Conservation (phyloP, 805 yeast genomes). For the Helenozyma rhizophorensis region DNA sequence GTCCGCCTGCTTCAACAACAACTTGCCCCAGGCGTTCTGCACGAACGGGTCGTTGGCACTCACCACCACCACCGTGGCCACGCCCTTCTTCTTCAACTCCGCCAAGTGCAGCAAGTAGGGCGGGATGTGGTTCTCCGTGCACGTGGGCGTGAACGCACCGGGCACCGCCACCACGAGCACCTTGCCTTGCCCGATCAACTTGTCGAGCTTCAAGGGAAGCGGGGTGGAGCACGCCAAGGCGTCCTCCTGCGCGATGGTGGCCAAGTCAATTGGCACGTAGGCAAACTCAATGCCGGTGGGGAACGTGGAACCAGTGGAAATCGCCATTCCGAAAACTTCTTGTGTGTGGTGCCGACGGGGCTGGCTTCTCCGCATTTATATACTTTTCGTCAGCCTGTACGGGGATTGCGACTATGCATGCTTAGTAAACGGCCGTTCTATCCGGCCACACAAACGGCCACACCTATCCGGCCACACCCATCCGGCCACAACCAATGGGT, state of each 20-base stretch:
- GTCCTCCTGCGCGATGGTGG: conserved; percentile 18
- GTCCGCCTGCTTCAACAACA: conserved; percentile 26
- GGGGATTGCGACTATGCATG: too few relatives aligned
- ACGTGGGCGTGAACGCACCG: conserved; percentile 43
- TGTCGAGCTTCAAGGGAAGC: conserved; percentile 29
- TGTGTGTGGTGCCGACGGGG: not conserved
- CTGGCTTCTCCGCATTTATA: conserved; percentile 1
- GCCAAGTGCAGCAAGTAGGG: conserved; percentile 29
- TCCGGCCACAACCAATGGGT: too few relatives aligned
- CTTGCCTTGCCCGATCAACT: conserved; percentile 23
- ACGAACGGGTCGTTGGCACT: conserved; percentile 43
- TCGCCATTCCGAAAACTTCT: conserved; percentile 9
- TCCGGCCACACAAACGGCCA: too few relatives aligned
- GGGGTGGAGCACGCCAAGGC: conserved; percentile 34
- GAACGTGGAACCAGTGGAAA: conserved; percentile 26
- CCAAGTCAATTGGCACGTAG: conserved; percentile 35
- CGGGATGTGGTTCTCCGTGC: conserved; percentile 43
- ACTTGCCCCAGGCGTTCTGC: conserved; percentile 41
- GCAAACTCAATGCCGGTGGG: conserved; percentile 32
- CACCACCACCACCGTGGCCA: conserved; percentile 31
- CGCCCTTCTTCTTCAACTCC: conserved; percentile 25
- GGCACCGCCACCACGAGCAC: conserved; percentile 38
- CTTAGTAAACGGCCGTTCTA: too few relatives aligned
- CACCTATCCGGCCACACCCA: too few relatives aligned
- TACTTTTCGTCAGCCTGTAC: not conserved